Conservation (phyloP, 2,329 filamentous ascomycete genomes). For the Diaporthe velutina region DNA sequence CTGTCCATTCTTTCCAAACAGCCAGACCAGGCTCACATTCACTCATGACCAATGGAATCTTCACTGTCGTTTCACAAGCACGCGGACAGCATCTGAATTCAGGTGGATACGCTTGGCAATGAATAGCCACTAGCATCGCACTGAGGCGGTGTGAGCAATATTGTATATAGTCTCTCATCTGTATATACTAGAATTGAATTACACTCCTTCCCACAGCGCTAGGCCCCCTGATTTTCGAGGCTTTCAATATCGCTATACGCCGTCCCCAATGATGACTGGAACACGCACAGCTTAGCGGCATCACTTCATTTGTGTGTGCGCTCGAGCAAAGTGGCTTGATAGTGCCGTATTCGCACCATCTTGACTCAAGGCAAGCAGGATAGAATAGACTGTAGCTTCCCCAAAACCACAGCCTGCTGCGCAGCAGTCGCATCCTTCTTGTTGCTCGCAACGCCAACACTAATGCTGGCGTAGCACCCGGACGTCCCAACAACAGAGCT, state of each 20-base stretch:
- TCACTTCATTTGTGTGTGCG: too few relatives aligned
- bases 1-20: too few relatives aligned
- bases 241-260: too few relatives aligned
- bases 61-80: background rate
- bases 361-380: constrained; percentile 30
- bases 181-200: background rate
- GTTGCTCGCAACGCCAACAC: constrained; percentile 69
- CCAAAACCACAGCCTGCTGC: constrained; percentile 63
- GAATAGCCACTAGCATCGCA: too few relatives aligned
- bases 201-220: background rate
- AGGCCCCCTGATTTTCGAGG: too few relatives aligned
- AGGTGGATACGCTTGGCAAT: background rate
- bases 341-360: background rate
- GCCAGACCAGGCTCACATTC: too few relatives aligned
- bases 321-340: too few relatives aligned
- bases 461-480: constrained; percentile 74
- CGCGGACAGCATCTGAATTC: background rate
- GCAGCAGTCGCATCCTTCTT: constrained; percentile 70
- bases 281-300: too few relatives aligned
- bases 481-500: constrained; percentile 60
- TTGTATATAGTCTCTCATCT: background rate
- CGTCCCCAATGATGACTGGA: too few relatives aligned
- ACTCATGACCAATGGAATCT: too few relatives aligned
- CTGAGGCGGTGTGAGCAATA: too few relatives aligned
- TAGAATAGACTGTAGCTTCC: constrained; percentile 56